Conservation (phyloP, 2,329 filamentous ascomycete genomes). For the Pleomassaria siparia region DNA sequence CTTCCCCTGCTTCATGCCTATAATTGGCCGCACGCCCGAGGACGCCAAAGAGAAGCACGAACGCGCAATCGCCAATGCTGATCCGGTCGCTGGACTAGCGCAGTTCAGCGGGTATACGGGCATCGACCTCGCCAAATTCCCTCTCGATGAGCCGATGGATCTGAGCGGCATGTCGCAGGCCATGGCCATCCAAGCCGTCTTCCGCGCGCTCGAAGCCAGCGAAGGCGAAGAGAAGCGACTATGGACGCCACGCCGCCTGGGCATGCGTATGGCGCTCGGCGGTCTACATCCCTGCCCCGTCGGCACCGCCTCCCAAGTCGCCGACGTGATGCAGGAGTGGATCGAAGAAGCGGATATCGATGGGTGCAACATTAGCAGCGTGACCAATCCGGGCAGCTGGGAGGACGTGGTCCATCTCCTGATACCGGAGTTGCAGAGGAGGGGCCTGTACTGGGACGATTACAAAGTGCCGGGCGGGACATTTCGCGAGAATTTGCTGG, state of each 20-base stretch:
- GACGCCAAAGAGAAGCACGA: constrained; percentile 64
- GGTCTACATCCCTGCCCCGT: constrained; percentile 64
- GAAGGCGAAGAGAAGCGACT: constrained; percentile 6
- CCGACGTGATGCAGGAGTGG: constrained; percentile 67
- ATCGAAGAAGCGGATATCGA: constrained; percentile 67
- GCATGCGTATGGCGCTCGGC: constrained; percentile 57
- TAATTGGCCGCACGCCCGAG: constrained; percentile 64
- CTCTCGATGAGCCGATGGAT: too few relatives aligned
- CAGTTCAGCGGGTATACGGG: too few relatives aligned
- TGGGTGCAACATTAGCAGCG: constrained; percentile 65
- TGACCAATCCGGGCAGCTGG: constrained; percentile 9
- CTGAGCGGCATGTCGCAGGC: constrained; percentile 24
- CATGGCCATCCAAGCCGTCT: constrained; percentile 8
- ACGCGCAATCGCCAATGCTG: constrained; percentile 61
- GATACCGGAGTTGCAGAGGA: constrained; percentile 6
- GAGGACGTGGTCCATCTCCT: constrained; percentile 11
- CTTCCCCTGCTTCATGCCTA: constrained; percentile 63
- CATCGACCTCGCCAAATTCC: too few relatives aligned
- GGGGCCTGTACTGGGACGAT: constrained; percentile 6
- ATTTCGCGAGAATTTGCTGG: constrained; percentile 8
- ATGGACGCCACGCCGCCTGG: constrained; percentile 14
- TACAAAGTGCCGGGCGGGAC: neutral
- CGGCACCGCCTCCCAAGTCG: constrained; percentile 63
- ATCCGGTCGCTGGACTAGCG: too few relatives aligned
- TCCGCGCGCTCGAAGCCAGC: too few relatives aligned